Evolutionary conservation across 1,284 basidiomycete genomes (phyloP).

Genomic region (Ustilago bromivora): DNA sequence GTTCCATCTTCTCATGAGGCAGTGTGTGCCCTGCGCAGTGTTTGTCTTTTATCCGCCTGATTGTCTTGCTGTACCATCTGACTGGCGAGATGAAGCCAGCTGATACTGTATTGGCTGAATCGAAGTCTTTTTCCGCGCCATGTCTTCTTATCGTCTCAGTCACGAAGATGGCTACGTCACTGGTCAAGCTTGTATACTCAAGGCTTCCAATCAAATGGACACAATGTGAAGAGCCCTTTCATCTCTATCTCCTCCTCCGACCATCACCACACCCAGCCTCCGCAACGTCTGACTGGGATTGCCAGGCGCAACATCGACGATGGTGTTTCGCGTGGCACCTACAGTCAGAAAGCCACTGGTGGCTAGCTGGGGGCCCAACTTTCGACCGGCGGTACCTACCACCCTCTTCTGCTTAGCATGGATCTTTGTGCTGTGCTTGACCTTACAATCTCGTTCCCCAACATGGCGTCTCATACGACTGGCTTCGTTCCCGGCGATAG

Average conservation of each 20-base stretch:
- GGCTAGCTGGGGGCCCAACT: constrained; percentile 43
- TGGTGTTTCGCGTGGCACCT: constrained; percentile 8
- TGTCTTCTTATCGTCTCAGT: not conserved
- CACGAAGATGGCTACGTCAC: constrained; percentile 2
- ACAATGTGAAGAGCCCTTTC: not conserved
- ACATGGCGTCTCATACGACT: constrained; percentile 26
- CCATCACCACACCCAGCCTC: not conserved
- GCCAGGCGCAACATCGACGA: not conserved
- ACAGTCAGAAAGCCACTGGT: not conserved
- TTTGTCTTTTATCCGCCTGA: not conserved
- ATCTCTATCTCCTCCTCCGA: not conserved
- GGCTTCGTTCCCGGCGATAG: constrained; percentile 29
- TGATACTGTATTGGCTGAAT: not conserved
- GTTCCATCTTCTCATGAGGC: not conserved
- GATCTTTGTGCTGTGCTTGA: constrained; percentile 41
- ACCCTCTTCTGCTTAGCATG: constrained; percentile 23
- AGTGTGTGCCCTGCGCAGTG: not conserved
- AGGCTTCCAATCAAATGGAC: not conserved
- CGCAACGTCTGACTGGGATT: too few relatives aligned
- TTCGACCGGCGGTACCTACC: constrained; percentile 21
- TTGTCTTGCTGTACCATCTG: not conserved
- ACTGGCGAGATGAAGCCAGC: not conserved
- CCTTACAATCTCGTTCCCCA: constrained; percentile 18
- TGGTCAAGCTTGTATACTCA: not conserved
- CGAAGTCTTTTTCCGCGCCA: not conserved